These are phyloP conservation scores for Phytopythium chamaehyphon DNA, from an alignment of 352 stramenopile genomes.

Conservation along the genomic window DNA sequence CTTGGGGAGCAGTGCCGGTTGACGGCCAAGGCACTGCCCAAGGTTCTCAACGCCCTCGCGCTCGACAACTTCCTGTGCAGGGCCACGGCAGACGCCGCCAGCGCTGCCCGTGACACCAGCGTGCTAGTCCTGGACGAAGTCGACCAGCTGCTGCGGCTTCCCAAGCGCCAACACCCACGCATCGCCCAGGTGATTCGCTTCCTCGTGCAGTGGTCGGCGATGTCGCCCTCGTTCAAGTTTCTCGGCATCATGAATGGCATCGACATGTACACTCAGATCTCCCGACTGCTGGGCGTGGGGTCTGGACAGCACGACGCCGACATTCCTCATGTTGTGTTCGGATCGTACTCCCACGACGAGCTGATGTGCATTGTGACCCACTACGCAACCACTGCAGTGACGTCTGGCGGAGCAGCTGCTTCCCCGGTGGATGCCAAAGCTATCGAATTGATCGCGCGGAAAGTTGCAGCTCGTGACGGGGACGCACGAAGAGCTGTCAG, in stretches of 20 bases:
- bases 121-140: conserved; percentile 67
- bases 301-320: conserved; percentile 11
- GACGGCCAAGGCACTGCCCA: conserved; percentile 9
- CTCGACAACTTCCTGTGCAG: conserved; percentile 45
- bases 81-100: not conserved
- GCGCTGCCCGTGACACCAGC: not conserved
- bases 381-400: conserved; percentile 24
- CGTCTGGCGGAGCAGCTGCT: not conserved
- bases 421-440: conserved; percentile 36
- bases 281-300: conserved; percentile 12
- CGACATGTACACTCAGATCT: conserved; percentile 65
- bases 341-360: conserved; percentile 50
- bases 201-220: conserved; percentile 47
- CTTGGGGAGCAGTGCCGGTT: conserved; percentile 11
- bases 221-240: conserved; percentile 40
- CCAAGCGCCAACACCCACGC: conserved; percentile 24
- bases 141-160: conserved; percentile 53
- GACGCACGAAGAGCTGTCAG: conserved; percentile 59
- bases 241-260: conserved; percentile 72
- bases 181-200: conserved; percentile 59
- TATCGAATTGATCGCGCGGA: conserved; percentile 62
- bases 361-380: conserved; percentile 41
- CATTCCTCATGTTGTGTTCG: conserved; percentile 48
- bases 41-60: conserved; percentile 30
- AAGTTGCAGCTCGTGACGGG: conserved; percentile 60